Evolutionary conservation across 495 filamentous ascomycete species (phyloP), one percentile per base, ranked within the genome.

Genomic region (Aspergillus hancockii): DNA sequence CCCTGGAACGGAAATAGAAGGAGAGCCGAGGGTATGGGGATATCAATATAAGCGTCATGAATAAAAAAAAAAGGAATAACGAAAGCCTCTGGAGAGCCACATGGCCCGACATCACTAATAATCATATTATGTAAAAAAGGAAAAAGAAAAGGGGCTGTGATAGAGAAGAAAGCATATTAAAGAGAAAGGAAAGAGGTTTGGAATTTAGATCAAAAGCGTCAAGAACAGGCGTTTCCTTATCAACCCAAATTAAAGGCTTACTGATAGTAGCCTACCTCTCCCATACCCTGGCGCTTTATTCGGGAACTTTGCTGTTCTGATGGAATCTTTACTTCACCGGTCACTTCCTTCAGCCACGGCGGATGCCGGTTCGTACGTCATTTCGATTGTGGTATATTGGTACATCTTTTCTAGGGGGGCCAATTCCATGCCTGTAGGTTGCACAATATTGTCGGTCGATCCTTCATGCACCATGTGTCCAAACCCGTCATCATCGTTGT

Each of bases 351-450:
- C 70, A 12, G 40, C 59, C 32, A 41, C 49, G 0, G 69, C 63
- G 43, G 63, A 77, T 32, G 75, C 76, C 9, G 74, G 75, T 40
- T 79, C 76, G 19, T 53, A 61, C 0, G 76, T 78, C 53, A 79
- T 73, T 50, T 78, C 74, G 45, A 79, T 79, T 19, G 75, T 79
- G 3, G 76, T 79, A 31, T 79, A 65, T 53, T 79, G 76, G 58
- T 76, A 78, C 60, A 79, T 74, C 57, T 78, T 77, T 22, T 74
- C 75, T 9, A 79, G 63, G 0, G 69, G 65, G 0, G 55, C 41
- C 66, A 79, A 57, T 49, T 79, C 76, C 6, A 75, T 55, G 21
- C 58, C 70, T 3, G 7, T 14, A 28, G 62, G 57, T 30, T 68
- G 69, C 6, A 77, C 68, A 50, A 77, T 77, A 53, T 74, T 71